A percentile compares a stretch with the other conserved stretches of the same genome.
Evolutionary conservation across 768 basidiomycete genomes (phyloP).

Genomic region (Suillus alpinus): DNA sequence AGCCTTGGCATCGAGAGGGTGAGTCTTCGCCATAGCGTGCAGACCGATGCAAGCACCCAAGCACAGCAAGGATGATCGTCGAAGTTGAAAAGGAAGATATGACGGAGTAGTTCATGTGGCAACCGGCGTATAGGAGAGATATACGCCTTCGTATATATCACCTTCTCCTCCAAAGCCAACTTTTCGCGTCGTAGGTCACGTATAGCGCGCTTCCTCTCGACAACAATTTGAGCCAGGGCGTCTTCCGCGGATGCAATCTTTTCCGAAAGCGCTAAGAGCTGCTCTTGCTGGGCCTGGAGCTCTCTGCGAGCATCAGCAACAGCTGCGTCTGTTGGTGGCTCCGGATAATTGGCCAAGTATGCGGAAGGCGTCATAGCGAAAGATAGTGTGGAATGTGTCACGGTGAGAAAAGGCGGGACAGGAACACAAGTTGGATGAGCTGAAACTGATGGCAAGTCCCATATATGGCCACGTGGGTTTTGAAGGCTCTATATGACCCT

Average conservation of each 20-base stretch:
- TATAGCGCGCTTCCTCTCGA: constrained; percentile 53
- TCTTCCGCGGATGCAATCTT: constrained; percentile 55
- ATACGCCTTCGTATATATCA: constrained; percentile 56
- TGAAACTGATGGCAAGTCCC: constrained; percentile 22
- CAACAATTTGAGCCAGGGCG: constrained; percentile 55
- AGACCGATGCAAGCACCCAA: constrained; percentile 74
- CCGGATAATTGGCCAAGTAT: constrained; percentile 34
- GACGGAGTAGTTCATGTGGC: constrained; percentile 68
- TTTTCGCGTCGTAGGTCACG: constrained; percentile 51
- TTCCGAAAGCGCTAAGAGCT: constrained; percentile 33
- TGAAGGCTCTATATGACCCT: background rate
- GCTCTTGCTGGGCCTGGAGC: constrained; percentile 33
- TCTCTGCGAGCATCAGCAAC: constrained; percentile 50
- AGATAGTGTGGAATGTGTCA: background rate
- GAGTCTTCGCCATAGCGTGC: constrained; percentile 61
- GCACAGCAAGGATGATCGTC: constrained; percentile 70
- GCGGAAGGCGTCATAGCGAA: constrained; percentile 16
- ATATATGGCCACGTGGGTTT: constrained; percentile 22
- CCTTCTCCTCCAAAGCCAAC: constrained; percentile 43
- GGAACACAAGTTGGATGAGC: constrained; percentile 6
- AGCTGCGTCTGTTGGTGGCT: constrained; percentile 58
- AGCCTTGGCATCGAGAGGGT: constrained; percentile 63
- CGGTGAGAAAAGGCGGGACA: constrained; percentile 7
- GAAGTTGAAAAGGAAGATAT: constrained; percentile 69
- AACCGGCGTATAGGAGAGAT: constrained; percentile 70